These are phyloP conservation scores for Tranzscheliella williamsii DNA, from an alignment of 1,284 basidiomycete species.

Conservation along the genomic window DNA sequence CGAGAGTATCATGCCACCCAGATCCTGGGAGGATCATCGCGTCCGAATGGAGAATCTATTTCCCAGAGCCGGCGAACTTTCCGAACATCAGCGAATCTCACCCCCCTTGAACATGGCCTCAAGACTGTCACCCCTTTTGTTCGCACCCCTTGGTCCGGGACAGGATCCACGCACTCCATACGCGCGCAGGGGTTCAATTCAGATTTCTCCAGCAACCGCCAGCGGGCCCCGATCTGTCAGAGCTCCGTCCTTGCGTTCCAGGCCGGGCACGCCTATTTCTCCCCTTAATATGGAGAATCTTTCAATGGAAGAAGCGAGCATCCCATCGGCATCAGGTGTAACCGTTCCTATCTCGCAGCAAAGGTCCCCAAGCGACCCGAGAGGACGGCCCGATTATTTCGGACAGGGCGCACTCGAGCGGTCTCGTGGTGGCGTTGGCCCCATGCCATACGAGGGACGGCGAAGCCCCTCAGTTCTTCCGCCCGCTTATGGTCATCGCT, in stretches of 20 bases:
- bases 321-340: conserved; percentile 29
- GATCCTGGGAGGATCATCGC: conserved; percentile 12
- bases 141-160: conserved; percentile 29
- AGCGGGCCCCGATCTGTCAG: neutral
- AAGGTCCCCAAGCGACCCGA: conserved; percentile 14
- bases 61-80: conserved; percentile 3
- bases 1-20: too few species aligned
- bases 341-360: conserved; percentile 8
- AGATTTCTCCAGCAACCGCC: neutral
- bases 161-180: conserved; percentile 9
- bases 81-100: conserved; percentile 4
- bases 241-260: conserved; percentile 8
- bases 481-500: neutral
- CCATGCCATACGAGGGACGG: conserved; percentile 1
- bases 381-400: conserved; percentile 32
- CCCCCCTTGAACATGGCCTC: conserved; percentile 7
- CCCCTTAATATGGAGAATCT: conserved; percentile 41
- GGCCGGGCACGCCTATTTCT: conserved; percentile 40
- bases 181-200: neutral
- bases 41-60: conserved; percentile 5
- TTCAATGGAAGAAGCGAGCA: conserved; percentile 28
- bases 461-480: conserved; percentile 9
- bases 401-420: conserved; percentile 11
- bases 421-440: conserved; percentile 1
- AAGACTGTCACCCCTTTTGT: conserved; percentile 33